A percentile compares a stretch with the other conserved stretches of the same genome.
Conservation (phyloP, 2,329 filamentous ascomycete species). For the Huntiella moniliformis region DNA sequence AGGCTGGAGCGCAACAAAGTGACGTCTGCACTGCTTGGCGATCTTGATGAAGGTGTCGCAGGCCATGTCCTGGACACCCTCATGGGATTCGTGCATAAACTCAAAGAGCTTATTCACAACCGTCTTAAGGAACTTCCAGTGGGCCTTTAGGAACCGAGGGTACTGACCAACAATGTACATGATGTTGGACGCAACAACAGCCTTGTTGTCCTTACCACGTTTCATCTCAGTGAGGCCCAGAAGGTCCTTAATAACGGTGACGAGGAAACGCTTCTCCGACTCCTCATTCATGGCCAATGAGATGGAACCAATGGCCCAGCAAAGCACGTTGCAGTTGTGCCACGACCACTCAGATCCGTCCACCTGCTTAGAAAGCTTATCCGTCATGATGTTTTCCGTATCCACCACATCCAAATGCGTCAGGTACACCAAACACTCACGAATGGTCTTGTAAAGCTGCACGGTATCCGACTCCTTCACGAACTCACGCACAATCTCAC, state of each 20-base stretch:
- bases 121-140: constrained; percentile 99
- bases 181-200: constrained; percentile 95
- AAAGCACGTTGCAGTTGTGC: constrained; percentile 98
- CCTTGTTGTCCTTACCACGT: constrained; percentile 98
- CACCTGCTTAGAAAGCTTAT: constrained; percentile 88
- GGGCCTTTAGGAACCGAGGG: constrained; percentile 90
- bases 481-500: constrained; percentile 95
- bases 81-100: constrained; percentile 99
- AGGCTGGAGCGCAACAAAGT: constrained; percentile 90
- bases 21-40: constrained; percentile 88
- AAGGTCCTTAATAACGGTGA: constrained; percentile 96
- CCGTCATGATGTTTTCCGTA: constrained; percentile 97
- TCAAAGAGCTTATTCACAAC: constrained; percentile 99
- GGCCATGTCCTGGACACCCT: constrained; percentile 98
- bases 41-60: constrained; percentile 99
- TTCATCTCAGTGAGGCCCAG: constrained; percentile 97
- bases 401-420: constrained; percentile 95
- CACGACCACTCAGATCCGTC: constrained; percentile 96
- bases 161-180: constrained; percentile 99
- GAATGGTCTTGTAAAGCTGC: constrained; percentile 95
- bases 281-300: constrained; percentile 99
- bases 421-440: constrained; percentile 90
- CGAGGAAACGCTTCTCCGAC: constrained; percentile 93
- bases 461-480: constrained; percentile 99
- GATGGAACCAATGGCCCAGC: constrained; percentile 98